phyloP scores from a whole-genome alignment of 2,329 filamentous ascomycete species.

The Coniochaeta sp. region DNA sequence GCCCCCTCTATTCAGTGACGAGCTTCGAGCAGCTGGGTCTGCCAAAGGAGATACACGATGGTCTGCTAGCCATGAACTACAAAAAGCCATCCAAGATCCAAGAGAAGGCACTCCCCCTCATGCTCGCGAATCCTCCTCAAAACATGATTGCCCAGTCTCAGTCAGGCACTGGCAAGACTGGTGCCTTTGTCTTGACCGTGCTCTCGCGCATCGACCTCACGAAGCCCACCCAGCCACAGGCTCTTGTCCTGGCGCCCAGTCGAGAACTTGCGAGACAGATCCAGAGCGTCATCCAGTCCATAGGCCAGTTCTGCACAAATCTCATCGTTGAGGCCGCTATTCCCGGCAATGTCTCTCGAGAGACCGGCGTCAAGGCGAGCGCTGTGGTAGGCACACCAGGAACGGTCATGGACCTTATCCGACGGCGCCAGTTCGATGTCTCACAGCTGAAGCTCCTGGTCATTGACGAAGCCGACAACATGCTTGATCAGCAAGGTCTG shows the following conservation, averaged over 20 bases:
- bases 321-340: slow-evolving; percentile 76
- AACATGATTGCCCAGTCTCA: slow-evolving; percentile 99
- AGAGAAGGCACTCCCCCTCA: slow-evolving; percentile 84
- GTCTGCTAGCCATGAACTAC: slow-evolving; percentile 77
- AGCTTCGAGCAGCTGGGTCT: slow-evolving; percentile 80
- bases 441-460: slow-evolving; percentile 74
- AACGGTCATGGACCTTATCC: slow-evolving; percentile 82
- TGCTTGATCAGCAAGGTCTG: slow-evolving; percentile 92
- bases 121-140: slow-evolving; percentile 75
- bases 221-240: slow-evolving; percentile 66
- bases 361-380: slow-evolving; percentile 62
- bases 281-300: slow-evolving; percentile 70
- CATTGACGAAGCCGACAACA: slow-evolving; percentile 96
- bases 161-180: slow-evolving; percentile 96
- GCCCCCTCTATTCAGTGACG: slow-evolving; percentile 78
- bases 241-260: slow-evolving; percentile 82
- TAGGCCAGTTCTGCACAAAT: slow-evolving; percentile 76
- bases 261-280: slow-evolving; percentile 95
- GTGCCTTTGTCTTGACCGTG: slow-evolving; percentile 89
- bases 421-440: slow-evolving; percentile 65
- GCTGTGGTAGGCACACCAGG: slow-evolving; percentile 91
- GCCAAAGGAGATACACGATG: slow-evolving; percentile 58
- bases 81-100: slow-evolving; percentile 96
- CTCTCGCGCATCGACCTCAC: slow-evolving; percentile 76
- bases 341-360: slow-evolving; percentile 66